Base-by-base conservation (phyloP, 2,329 filamentous ascomycete species). In the Eurotiales sp. region DNA sequence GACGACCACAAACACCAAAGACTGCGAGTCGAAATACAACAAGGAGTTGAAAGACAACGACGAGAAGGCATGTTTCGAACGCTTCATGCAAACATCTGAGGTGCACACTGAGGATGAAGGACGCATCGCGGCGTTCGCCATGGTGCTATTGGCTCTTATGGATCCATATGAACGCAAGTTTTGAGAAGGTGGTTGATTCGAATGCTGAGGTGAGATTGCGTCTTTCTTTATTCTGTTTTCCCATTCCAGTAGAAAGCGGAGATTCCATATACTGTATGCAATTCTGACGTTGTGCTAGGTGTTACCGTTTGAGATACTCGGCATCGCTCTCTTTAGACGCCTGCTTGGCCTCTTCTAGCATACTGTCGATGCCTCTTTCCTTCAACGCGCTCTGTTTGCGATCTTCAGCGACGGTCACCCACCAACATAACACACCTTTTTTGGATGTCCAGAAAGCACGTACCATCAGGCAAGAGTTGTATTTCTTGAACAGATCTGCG, bases 321-420 rank as follows among this genome's bases (percentile, higher is more conserved):
- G 83, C 75, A 66, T 97, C 92, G 56, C 89, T 93, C 59, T 97
- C 93, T 62, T 84, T 88, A 62, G 89, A 91, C 64, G 91, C 88
- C 59, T 93, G 90, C 54, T 91, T 80, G 15, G 92, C 92, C 62
- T 97, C 93, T 7, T 91, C 88, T 10, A 99, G 76, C 77, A 97
- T 88, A 62, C 87, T 88, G 70, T 97, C 90, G 65, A 99, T 95
- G 52, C 93, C 93, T 62, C 87, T 83, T 51, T 90, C 84, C 71
- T 93, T 95, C 45, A 99, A 77, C 3, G 86, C 90, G 73, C 83
- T 85, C 91, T 96, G 17, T 34, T 29, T 29, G 4, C 58, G 36
- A 23, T 22, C 51, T 8, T 55, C 21, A 54, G 51, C 51, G 19
- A 32, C 8, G 3, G 27, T n/a, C 29, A 15, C 21, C 12, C 37